Evolutionary conservation across 345 rosid genomes (phyloP).

Genomic region (Salix viminalis): DNA sequence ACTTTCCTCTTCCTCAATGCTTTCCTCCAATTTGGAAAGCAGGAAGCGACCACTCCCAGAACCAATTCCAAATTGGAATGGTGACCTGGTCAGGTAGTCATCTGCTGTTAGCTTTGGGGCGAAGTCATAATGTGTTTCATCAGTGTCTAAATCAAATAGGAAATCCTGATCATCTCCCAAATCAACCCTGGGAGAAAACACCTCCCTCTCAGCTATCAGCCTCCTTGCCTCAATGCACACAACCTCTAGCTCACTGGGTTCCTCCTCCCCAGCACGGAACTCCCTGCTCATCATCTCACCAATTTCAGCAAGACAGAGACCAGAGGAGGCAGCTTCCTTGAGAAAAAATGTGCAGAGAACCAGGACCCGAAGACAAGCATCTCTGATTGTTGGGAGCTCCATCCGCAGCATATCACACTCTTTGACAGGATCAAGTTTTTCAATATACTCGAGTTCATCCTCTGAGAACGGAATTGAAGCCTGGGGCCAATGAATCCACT

Average conservation of each 20-base stretch:
- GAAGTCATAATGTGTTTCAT: slow-evolving; percentile 44
- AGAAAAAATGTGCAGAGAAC: slow-evolving; percentile 80
- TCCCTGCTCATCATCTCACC: slow-evolving; percentile 99
- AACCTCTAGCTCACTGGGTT: slow-evolving; percentile 95
- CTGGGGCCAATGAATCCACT: slow-evolving; percentile 99
- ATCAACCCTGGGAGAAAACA: slow-evolving; percentile 49
- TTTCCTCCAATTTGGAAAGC: slow-evolving; percentile 75
- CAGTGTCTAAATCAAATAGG: slow-evolving; percentile 75
- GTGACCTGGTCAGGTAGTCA: slow-evolving; percentile 39
- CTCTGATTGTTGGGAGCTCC: slow-evolving; percentile 94
- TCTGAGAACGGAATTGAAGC: slow-evolving; percentile 97
- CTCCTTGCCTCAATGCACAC: slow-evolving; percentile 84
- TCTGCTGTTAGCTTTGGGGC: slow-evolving; percentile 42
- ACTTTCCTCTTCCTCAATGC: slow-evolving; percentile 59
- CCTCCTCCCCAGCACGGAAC: slow-evolving; percentile 78
- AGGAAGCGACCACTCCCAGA: slow-evolving; percentile 44
- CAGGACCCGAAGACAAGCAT: slow-evolving; percentile 79
- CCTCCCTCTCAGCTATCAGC: slow-evolving; percentile 55
- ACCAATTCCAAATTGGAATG: slow-evolving; percentile 46
- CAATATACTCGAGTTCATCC: slow-evolving; percentile 83
- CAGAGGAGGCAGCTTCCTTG: slow-evolving; percentile 74
- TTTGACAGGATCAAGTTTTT: slow-evolving; percentile 49
- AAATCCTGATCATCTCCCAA: slow-evolving; percentile 58
- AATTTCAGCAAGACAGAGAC: slow-evolving; percentile 88
- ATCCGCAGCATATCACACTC: slow-evolving; percentile 76